phyloP scores from a whole-genome alignment of 805 yeast species.

The Barnettozyma sp. region DNA sequence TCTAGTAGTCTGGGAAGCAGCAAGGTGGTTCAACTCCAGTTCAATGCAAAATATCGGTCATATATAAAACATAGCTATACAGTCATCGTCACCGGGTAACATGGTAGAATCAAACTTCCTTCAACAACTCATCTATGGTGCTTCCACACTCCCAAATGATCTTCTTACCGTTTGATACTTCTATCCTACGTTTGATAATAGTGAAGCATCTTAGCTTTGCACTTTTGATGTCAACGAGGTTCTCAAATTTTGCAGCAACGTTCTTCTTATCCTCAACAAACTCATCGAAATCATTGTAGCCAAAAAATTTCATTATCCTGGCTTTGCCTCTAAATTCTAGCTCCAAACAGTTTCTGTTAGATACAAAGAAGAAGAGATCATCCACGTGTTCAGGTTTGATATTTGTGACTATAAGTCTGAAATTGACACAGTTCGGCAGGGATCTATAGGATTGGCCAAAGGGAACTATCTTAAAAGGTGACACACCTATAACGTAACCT shows the following conservation, averaged over 20 bases:
- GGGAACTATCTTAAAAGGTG: conserved; percentile 9
- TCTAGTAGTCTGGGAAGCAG: too few relatives aligned
- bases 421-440: conserved; percentile 8
- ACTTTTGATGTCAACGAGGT: background rate
- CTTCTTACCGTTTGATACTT: conserved; percentile 10
- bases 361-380: conserved; percentile 1
- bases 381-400: background rate
- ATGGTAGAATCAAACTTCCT: too few relatives aligned
- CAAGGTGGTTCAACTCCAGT: too few relatives aligned
- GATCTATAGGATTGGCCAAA: conserved; percentile 15
- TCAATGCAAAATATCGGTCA: too few relatives aligned
- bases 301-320: conserved; percentile 12
- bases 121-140: conserved; percentile 10
- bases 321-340: conserved; percentile 13
- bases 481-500: conserved; percentile 15
- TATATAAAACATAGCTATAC: too few relatives aligned
- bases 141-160: conserved; percentile 11
- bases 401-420: conserved; percentile 16
- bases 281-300: conserved; percentile 6
- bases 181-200: conserved; percentile 4
- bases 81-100: too few relatives aligned
- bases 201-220: background rate
- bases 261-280: conserved; percentile 3
- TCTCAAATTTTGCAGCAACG: background rate
- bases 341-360: conserved; percentile 15